Evolutionary conservation across 2,329 filamentous ascomycete species (phyloP).

Genomic region (Helminthosporium solani): DNA sequence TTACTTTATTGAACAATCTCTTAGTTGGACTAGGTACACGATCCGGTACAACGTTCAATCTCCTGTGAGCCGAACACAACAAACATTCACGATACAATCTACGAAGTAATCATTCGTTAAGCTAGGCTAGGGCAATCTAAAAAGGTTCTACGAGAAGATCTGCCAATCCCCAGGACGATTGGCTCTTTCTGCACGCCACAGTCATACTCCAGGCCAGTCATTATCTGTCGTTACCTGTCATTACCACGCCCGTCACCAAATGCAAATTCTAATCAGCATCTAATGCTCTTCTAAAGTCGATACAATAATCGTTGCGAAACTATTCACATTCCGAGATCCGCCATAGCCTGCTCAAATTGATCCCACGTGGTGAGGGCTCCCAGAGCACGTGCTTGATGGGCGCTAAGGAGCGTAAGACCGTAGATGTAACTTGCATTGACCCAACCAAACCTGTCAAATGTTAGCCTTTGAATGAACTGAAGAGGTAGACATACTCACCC

Average conservation of each 20-base stretch:
- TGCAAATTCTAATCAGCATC: slow-evolving; percentile 2
- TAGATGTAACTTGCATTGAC: slow-evolving; percentile 98
- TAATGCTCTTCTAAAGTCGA: slow-evolving; percentile 7
- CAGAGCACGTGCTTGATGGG: slow-evolving; percentile 84
- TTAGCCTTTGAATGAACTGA: slow-evolving; percentile 22
- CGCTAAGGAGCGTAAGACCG: slow-evolving; percentile 82
- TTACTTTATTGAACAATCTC: no score
- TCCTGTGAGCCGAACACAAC: no score
- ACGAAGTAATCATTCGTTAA: no score
- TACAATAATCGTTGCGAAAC: slow-evolving; percentile 4
- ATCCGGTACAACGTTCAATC: no score
- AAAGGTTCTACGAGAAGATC: no score
- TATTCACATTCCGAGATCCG: slow-evolving; percentile 33
- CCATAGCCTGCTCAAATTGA: slow-evolving; percentile 70
- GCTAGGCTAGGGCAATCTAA: no score
- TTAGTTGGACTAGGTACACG: no score
- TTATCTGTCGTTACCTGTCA: no score
- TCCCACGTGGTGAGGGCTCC: slow-evolving; percentile 86
- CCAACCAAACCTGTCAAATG: slow-evolving; percentile 78
- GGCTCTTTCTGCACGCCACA: no score
- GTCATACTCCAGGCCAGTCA: no score
- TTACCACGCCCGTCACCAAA: background rate
- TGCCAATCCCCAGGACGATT: no score
- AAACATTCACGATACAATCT: no score
- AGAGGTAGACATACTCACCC: slow-evolving; percentile 63